These are phyloP conservation scores for Prinsepia uniflora DNA, from an alignment of 306 rosid genomes.

Conservation along the genomic window DNA sequence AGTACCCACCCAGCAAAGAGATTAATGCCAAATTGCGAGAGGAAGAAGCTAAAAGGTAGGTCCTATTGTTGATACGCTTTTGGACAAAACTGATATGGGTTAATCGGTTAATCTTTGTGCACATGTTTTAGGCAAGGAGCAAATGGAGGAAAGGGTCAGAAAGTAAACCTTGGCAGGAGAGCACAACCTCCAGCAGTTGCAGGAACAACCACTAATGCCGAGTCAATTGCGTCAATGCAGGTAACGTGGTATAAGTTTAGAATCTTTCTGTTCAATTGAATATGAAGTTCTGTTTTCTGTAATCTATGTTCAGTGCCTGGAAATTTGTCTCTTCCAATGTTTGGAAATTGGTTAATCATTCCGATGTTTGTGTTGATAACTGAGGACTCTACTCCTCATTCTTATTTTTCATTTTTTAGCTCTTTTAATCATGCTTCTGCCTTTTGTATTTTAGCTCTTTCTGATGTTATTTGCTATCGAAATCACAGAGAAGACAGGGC, in stretches of 20 bases:
- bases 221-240: slow-evolving; percentile 34
- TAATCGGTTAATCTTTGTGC: not conserved
- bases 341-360: not conserved
- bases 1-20: slow-evolving; percentile 93
- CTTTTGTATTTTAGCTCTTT: not conserved
- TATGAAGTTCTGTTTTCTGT: too few species aligned
- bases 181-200: slow-evolving; percentile 33
- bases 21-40: slow-evolving; percentile 72
- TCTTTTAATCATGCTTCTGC: not conserved
- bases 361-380: not conserved
- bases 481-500: slow-evolving; percentile 49
- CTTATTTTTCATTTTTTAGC: not conserved
- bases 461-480: slow-evolving; percentile 11
- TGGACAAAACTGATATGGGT: not conserved
- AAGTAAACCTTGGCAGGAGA: slow-evolving; percentile 42
- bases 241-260: slow-evolving; percentile 32
- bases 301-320: too few species aligned
- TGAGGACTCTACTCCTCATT: slow-evolving; percentile 1
- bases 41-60: slow-evolving; percentile 71
- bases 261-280: not conserved
- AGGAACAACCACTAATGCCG: slow-evolving; percentile 33
- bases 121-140: slow-evolving; percentile 49
- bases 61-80: not conserved
- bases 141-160: slow-evolving; percentile 42
- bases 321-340: too few species aligned